Evolutionary conservation across 495 filamentous ascomycete species (phyloP), one percentile per base, ranked within the genome.

Genomic region (Talaromyces ruber): DNA sequence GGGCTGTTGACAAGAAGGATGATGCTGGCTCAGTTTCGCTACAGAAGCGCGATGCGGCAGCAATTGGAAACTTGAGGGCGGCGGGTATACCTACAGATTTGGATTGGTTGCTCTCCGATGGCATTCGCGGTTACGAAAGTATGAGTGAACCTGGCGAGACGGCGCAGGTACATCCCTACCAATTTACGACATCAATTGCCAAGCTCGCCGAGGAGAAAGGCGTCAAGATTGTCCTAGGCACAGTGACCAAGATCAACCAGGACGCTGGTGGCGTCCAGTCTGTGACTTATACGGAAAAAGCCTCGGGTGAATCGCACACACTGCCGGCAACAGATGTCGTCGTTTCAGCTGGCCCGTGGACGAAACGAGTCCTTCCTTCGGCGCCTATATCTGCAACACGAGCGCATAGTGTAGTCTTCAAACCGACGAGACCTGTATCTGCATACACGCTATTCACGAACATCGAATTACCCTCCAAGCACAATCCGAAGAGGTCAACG

Each of bases 161-260:
- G 2, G 91, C 94, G 2, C 94, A 98, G 71, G 94, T 98, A 6
- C 94, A 98, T 71, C 94, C 94, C 2, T 92, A 90, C 68, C 85
- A 89, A 24, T 97, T 98, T 66, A 98, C 93, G 3, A 96, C 85
- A 0, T 81, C 89, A 3, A 94, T 98, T 70, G 90, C 91, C 11
- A 81, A 83, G 39, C 80, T 98, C 18, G 92, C 93, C 8, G 79
- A 82, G 62, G 84, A 92, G 61, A 84, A 81, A 62, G 93, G 93
- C 8, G 87, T 83, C 25, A 82, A 88, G 51, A 83, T 97, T 59
- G 78, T 86, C 25, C 65, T 89, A 30, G 88, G 89, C 11, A 81
- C 82, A 6, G 89, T 87, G 4, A 86, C 77, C 8, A 70, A 72
- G 57, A 91, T 94, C 45, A 81, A 83, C 61, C 80, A 84, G 62